Conservation (phyloP, 2,329 filamentous ascomycete genomes). For the Pseudogymnoascus sp. region DNA sequence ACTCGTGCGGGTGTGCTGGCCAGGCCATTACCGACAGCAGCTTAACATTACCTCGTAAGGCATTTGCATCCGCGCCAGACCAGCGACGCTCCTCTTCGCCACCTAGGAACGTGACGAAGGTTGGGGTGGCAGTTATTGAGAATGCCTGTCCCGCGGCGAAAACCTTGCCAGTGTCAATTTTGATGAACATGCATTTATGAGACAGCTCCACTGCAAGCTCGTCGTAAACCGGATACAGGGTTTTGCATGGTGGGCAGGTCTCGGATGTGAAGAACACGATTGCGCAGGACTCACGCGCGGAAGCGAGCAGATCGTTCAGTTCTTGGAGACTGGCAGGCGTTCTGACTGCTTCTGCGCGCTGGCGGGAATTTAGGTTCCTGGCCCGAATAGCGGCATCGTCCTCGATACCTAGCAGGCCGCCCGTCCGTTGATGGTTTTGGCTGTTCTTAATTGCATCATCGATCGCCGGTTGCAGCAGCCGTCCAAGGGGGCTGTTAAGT, state of each 20-base stretch:
- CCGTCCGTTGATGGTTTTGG: constrained; percentile 45
- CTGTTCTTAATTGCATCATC: constrained; percentile 56
- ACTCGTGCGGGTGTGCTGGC: constrained; percentile 67
- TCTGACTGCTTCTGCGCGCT: constrained; percentile 45
- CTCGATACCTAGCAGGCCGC: constrained; percentile 26
- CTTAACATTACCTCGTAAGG: constrained; percentile 63
- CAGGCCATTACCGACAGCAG: constrained; percentile 68
- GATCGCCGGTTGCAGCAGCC: constrained; percentile 75
- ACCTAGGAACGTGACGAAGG: constrained; percentile 76
- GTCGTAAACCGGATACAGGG: constrained; percentile 74
- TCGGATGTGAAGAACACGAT: constrained; percentile 89
- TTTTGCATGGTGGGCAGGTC: constrained; percentile 77
- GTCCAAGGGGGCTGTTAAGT: constrained; percentile 76
- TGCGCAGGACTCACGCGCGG: constrained; percentile 60
- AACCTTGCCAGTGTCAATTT: constrained; percentile 68
- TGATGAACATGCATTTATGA: constrained; percentile 64
- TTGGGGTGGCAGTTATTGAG: constrained; percentile 69
- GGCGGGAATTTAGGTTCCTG: constrained; percentile 15
- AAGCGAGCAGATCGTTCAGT: constrained; percentile 51
- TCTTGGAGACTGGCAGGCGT: constrained; percentile 51
- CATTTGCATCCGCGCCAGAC: constrained; percentile 64
- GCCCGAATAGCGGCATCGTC: constrained; percentile 11
- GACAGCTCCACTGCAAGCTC: constrained; percentile 67
- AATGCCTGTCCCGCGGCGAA: constrained; percentile 58
- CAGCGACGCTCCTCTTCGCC: constrained; percentile 72